Conservation (phyloP, 2,329 filamentous ascomycete species). For the Fusarium sp. region DNA sequence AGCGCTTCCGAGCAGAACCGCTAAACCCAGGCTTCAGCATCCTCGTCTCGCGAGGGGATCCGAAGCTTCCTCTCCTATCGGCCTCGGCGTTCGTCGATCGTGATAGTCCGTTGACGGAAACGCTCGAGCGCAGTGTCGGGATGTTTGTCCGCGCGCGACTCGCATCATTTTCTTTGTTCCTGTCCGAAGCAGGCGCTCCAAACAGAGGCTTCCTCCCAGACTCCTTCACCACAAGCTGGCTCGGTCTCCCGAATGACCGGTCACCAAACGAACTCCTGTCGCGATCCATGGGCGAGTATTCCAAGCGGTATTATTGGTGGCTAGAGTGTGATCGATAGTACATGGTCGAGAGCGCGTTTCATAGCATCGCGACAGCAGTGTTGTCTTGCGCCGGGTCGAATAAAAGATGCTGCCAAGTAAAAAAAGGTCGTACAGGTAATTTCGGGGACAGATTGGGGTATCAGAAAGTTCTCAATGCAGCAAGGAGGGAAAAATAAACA, state of each 20-base stretch:
- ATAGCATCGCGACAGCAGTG: constrained; percentile 37
- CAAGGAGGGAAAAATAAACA: constrained; percentile 23
- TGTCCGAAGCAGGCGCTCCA: constrained; percentile 39
- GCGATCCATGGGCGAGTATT: constrained; percentile 41
- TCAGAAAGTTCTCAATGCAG: constrained; percentile 8
- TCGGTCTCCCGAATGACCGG: constrained; percentile 27
- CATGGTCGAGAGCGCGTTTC: constrained; percentile 36
- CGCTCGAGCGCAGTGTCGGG: constrained; percentile 22
- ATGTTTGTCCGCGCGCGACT: constrained; percentile 25
- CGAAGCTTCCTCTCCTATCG: constrained; percentile 35
- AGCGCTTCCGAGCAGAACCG: constrained; percentile 48
- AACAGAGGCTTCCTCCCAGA: constrained; percentile 58
- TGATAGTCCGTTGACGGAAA: constrained; percentile 25
- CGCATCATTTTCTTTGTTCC: constrained; percentile 33
- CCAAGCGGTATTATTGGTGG: constrained; percentile 15
- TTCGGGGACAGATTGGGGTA: constrained; percentile 5
- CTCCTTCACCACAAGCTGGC: constrained; percentile 53
- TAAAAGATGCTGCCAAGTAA: neutral
- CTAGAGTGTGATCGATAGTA: constrained; percentile 32
- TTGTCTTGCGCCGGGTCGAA: constrained; percentile 11
- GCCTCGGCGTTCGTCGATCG: constrained; percentile 46
- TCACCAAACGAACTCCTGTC: constrained; percentile 37
- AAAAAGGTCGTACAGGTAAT: constrained; percentile 9
- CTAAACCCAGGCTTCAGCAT: constrained; percentile 50
- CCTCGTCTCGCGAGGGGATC: constrained; percentile 49